Evolutionary conservation across 2,329 filamentous ascomycete species (phyloP).

Genomic region (Curvularia spicifera): DNA sequence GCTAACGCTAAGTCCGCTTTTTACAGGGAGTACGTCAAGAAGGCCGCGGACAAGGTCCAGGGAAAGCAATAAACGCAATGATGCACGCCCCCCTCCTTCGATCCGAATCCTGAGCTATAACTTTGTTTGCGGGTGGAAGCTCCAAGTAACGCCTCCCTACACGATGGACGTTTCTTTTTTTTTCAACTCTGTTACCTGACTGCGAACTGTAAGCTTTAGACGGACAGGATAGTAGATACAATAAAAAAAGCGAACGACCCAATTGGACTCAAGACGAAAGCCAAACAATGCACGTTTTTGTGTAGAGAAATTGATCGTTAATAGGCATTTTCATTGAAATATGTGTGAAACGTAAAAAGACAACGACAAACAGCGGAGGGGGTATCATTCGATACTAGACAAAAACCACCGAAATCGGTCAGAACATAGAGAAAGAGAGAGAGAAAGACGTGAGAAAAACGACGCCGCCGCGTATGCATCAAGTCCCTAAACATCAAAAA

Average conservation of each 20-base stretch:
- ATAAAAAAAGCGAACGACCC: neutral
- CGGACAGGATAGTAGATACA: neutral
- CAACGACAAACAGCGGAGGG: neutral
- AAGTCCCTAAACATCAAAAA: neutral
- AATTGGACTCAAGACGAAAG: neutral
- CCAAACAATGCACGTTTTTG: neutral
- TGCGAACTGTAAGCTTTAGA: neutral
- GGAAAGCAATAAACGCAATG: slow-evolving; percentile 24
- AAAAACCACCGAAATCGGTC: neutral
- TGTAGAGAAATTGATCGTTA: neutral
- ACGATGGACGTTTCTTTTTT: neutral
- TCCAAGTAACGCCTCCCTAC: neutral
- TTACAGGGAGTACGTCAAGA: slow-evolving; percentile 47
- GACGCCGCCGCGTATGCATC: neutral
- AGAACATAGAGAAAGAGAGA: neutral
- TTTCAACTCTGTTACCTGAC: neutral
- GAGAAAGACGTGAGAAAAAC: neutral
- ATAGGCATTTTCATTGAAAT: neutral
- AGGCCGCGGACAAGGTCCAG: slow-evolving; percentile 43
- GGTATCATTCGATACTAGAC: slow-evolving; percentile 4
- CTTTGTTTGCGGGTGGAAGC: neutral
- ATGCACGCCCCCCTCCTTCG: neutral
- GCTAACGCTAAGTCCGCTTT: slow-evolving; percentile 14
- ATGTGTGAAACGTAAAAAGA: too few relatives aligned
- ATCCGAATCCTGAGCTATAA: neutral